Base-by-base conservation (phyloP, 2,329 filamentous ascomycete species). In the Harringtonia aguacate region DNA sequence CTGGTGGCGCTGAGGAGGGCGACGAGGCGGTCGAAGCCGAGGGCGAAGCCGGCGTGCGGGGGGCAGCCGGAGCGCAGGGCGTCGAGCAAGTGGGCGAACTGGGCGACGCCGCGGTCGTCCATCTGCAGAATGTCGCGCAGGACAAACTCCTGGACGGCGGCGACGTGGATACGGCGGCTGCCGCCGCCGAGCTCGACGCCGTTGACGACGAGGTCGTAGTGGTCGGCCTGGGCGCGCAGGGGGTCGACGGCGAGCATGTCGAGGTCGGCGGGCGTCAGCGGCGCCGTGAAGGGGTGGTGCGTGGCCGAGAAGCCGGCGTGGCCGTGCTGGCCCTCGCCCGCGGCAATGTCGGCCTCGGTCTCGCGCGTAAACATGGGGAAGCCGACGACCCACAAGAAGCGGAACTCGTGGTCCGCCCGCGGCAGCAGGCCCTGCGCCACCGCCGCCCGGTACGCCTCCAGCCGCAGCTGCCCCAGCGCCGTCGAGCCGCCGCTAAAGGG, bases 161-260 rank as follows among this genome's bases (percentile, higher is more conserved):
- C 81, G 36, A 84, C 74, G 63, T 98, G 92, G 45, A 97, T 95
- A 72, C 92, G 86, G 14, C 87, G 78, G 60, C 86, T 94, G 29
- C 92, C 94, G 12, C 92, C 92, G 22, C 92, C 92, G 2, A 98
- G 75, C 62, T 98, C 92, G 6, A 95, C 79, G 4, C 92, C 92
- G 58, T 98, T 98, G 54, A 97, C 77, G 0, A 98, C 90, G 14
- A 98, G 78, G 55, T 98, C 92, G 64, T 95, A 98, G 58, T 95
- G 89, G 55, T 94, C 90, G 4, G 84, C 94, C 53, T 74, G 77
- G 2, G 79, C 87, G 38, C 72, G 63, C 1, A 87, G 69, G 0
- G 92, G 90, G 34, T 88, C 72, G 0, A 72, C 79, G 31, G 79
- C 69, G 1, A 97, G 75, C 1, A 86, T 63, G 33, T 87, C 81